These are phyloP conservation scores for Pseudogymnoascus sp. DNA, from an alignment of 2,329 filamentous ascomycete species.

Conservation along the genomic window DNA sequence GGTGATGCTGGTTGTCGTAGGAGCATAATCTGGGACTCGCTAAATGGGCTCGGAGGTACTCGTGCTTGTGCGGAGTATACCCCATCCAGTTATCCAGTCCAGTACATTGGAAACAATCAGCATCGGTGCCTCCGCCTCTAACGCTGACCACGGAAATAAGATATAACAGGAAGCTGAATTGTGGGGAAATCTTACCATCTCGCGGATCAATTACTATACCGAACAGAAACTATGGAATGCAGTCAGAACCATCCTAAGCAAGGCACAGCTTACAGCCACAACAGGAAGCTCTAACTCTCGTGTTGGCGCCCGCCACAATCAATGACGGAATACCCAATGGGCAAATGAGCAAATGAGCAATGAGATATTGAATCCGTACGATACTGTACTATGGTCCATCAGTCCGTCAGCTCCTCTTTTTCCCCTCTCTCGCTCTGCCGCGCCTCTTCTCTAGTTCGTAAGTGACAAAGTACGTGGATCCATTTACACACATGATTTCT, in stretches of 20 bases:
- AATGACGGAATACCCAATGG: neutral
- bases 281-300: neutral
- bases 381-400: neutral
- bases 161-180: constrained; percentile 1
- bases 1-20: neutral
- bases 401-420: constrained; percentile 5
- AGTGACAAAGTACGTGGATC: neutral
- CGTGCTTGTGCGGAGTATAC: neutral
- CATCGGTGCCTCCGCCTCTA: constrained; percentile 7
- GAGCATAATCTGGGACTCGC: constrained; percentile 7
- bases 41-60: neutral
- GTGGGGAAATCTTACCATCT: constrained; percentile 1
- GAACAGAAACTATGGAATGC: neutral
- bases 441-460: neutral
- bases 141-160: constrained; percentile 1
- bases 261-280: neutral
- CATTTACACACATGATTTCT: neutral
- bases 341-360: neutral
- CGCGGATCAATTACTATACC: neutral
- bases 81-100: too few relatives aligned
- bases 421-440: neutral
- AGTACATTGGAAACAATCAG: neutral
- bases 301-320: constrained; percentile 5
- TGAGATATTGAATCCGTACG: neutral
- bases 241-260: neutral